Evolutionary conservation across 805 yeast genomes (phyloP).

Genomic region (Candida parachauliodes): DNA sequence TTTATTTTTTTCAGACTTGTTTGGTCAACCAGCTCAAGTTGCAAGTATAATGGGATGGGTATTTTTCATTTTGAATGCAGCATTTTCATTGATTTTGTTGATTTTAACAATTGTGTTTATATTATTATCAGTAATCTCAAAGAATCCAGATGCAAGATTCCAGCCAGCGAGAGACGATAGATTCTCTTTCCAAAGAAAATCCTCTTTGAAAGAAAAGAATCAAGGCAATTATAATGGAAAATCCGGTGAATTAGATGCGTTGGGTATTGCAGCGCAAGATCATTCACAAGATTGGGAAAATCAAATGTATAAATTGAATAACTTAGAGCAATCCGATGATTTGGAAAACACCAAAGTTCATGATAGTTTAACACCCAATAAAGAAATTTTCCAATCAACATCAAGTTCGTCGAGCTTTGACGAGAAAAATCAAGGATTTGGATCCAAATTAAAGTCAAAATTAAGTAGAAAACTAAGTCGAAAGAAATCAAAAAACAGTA

Average conservation of each 20-base stretch:
- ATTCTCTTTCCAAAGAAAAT: conserved; percentile 71
- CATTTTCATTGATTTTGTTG: conserved; percentile 73
- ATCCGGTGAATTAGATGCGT: conserved; percentile 55
- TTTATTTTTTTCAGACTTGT: conserved; percentile 79
- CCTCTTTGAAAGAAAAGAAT: conserved; percentile 24
- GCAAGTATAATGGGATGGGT: conserved; percentile 88
- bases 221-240: conserved; percentile 11
- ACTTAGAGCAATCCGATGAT: conserved; percentile 9
- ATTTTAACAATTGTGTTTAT: conserved; percentile 66
- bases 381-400: conserved; percentile 2
- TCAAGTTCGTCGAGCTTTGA: not conserved
- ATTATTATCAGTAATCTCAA: conserved; percentile 60
- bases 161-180: conserved; percentile 91
- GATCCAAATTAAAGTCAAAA: conserved; percentile 41
- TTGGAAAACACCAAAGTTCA: not conserved
- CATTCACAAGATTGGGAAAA: conserved; percentile 73
- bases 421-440: conserved; percentile 20
- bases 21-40: conserved; percentile 76
- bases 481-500: conserved; percentile 22
- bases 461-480: conserved; percentile 41
- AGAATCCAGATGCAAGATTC: conserved; percentile 85
- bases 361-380: conserved; percentile 5
- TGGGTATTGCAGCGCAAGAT: conserved; percentile 80
- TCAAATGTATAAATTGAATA: conserved; percentile 52
- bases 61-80: conserved; percentile 85